Evolutionary conservation across 1,139 yeast species (phyloP).

Genomic region (Suhomyces guaymorum): DNA sequence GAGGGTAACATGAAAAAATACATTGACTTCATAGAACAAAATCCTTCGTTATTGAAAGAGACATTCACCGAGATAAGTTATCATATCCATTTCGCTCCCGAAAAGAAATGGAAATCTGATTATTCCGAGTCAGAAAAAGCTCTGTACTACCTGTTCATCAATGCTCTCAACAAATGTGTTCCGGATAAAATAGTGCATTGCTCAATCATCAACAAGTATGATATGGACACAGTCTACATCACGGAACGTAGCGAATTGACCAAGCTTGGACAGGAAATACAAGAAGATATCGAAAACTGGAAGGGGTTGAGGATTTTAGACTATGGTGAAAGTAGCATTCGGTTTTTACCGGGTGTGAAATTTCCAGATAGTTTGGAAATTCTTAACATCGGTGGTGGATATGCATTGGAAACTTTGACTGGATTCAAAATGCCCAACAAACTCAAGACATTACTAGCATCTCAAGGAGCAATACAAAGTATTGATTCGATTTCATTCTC

Average conservation of each 20-base stretch:
- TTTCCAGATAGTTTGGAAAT: conserved; percentile 42
- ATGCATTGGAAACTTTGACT: conserved; percentile 41
- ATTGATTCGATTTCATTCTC: conserved; percentile 44
- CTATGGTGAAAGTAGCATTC: conserved; percentile 41
- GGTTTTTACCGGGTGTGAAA: conserved; percentile 42
- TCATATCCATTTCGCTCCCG: conserved; percentile 40
- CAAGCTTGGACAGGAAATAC: conserved; percentile 41
- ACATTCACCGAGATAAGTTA: conserved; percentile 31
- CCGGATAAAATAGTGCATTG: conserved; percentile 39
- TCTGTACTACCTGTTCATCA: conserved; percentile 29
- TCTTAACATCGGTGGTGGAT: conserved; percentile 45
- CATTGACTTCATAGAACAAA: conserved; percentile 24
- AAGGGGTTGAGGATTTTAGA: conserved; percentile 35
- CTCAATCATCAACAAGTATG: conserved; percentile 43
- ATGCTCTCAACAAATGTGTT: conserved; percentile 23
- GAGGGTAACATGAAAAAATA: conserved; percentile 25
- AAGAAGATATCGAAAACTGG: conserved; percentile 42
- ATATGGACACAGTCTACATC: conserved; percentile 35
- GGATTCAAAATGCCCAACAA: conserved; percentile 45
- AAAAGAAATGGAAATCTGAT: conserved; percentile 36
- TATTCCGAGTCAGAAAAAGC: conserved; percentile 28
- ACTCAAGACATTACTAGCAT: conserved; percentile 34
- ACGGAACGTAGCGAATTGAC: conserved; percentile 39
- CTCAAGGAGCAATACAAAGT: conserved; percentile 37
- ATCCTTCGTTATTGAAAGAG: conserved; percentile 15